Evolutionary conservation across 2,329 filamentous ascomycete genomes (phyloP), one percentile per base, ranked within the genome.

Genomic region (Aspergillus sp.): DNA sequence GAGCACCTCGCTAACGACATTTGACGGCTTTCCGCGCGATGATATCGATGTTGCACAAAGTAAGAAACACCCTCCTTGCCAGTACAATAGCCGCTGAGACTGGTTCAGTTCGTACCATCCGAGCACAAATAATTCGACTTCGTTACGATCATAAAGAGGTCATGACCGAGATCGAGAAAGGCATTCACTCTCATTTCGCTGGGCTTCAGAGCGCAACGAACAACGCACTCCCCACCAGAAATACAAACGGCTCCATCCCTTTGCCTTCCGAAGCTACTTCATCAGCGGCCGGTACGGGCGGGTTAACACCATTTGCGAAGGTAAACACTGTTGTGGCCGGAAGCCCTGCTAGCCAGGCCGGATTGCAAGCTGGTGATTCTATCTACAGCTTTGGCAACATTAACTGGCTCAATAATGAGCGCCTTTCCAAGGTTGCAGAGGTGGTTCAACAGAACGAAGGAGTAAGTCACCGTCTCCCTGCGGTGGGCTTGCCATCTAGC

Each of bases 1-100:
- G 95, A 88, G 89, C 68, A 97, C 95, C 7, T 82, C 86, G 57
- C 84, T 99, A 40, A 86, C 91, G 23, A 97, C 93, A 14, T 85
- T 87, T 60, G 95, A 98, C 76, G 95, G 95, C 48, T 99, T 91
- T 72, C 95, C 95, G 33, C 86, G 95, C 71, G 88, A 90, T 67
- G 95, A 99, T 75, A 88, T 99, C 63, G 95, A 99, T 73, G 90
- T 99, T 62, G 89, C 95, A 25, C 93, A 97, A 77, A 95, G 91
- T 95, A 86, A 64, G 81, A 50, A 41, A 15, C 31, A 11, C 39
- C 15, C 52, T 27, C 7, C 46, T 23, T n/a, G 15, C 11, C 19
- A 25, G n/a, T 11, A 56, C 15, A 17, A 54, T 40, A 55, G 2
- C 55, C 58, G 55, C 65, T 66, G 52, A 67, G 23, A 55, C 17